Evolutionary conservation across 345 rosid genomes (phyloP), one percentile per base, ranked within the genome.

Genomic region (Pistacia vera): DNA sequence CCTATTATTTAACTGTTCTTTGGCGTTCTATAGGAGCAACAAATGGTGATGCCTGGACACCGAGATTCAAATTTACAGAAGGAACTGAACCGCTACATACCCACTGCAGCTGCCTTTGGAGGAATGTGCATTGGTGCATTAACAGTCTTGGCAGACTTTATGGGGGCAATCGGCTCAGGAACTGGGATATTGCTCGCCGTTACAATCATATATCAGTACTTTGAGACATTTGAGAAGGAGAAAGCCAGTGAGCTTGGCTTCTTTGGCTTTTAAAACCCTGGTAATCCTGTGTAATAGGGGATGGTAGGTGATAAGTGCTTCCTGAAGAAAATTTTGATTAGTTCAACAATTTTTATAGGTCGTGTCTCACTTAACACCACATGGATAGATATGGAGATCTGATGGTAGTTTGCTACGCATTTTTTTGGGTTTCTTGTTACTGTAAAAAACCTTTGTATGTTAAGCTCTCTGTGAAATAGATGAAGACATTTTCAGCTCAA

Each of bases 1-100:
- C 59, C 59, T 78, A n/a, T 72, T 46, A 30, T 72, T 58, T 55
- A 22, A 71, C 51, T 56, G 28, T 25, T 55, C 33, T 68, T 8
- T 52, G 36, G 35, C 49, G 57, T 48, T 33, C 3, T 78, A 58
- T 66, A 89, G 96, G 96, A 91, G 71, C 96, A 91, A 89, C 93
- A 89, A 86, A 91, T 91, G 96, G 95, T 91, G 74, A 89, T 91
- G 95, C 93, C 93, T 18, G 92, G 93, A 52, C 93, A 89, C 67
- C 83, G 90, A 58, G 93, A 91, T 62, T 86, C 92, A 18, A 91
- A 91, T 75, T 79, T 89, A 46, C 92, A 88, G 77, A 91, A 91
- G 80, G 96, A 91, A 74, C 75, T 91, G 82, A 89, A 89, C 58
- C 86, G 92, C n/a, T 89, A 88, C 80, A 89, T 89, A 76, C 96